Evolutionary conservation across 768 basidiomycete species (phyloP).

Genomic region (Paxillus rubicundulus): DNA sequence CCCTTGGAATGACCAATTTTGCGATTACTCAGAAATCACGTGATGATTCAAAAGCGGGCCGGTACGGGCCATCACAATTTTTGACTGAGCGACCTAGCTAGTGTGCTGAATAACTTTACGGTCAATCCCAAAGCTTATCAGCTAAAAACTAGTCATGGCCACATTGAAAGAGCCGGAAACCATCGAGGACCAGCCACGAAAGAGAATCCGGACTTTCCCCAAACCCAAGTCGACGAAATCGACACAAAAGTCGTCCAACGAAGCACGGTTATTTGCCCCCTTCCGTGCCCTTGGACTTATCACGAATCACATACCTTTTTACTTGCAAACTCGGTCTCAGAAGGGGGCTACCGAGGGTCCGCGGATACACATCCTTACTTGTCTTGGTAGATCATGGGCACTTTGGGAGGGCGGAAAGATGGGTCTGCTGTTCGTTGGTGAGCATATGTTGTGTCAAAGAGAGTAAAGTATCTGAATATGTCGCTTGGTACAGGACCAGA

Average conservation of each 20-base stretch:
- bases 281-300: slow-evolving; percentile 95
- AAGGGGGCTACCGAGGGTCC: slow-evolving; percentile 87
- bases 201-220: slow-evolving; percentile 18
- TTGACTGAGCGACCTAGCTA: too few species aligned
- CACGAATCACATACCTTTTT: slow-evolving; percentile 88
- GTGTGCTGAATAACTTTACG: too few species aligned
- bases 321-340: slow-evolving; percentile 77
- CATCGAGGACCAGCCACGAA: slow-evolving; percentile 22
- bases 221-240: slow-evolving; percentile 3
- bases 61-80: too few species aligned
- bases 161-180: slow-evolving; percentile 13
- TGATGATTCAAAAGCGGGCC: too few species aligned
- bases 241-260: slow-evolving; percentile 7
- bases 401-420: slow-evolving; percentile 96
- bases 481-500: slow-evolving; percentile 66
- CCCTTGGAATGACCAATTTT: too few species aligned
- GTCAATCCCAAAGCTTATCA: background rate
- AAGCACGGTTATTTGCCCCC: slow-evolving; percentile 66
- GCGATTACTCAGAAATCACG: too few species aligned
- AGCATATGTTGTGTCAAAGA: slow-evolving; percentile 27
- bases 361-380: slow-evolving; percentile 79
- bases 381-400: slow-evolving; percentile 87
- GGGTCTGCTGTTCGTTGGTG: slow-evolving; percentile 89
- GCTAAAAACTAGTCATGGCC: slow-evolving; percentile 15
- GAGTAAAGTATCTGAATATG: background rate